Percentiles rank a stretch among this genome's conserved stretches.
Conservation (phyloP, 495 filamentous ascomycete genomes). For the Penicillium verhagenii region DNA sequence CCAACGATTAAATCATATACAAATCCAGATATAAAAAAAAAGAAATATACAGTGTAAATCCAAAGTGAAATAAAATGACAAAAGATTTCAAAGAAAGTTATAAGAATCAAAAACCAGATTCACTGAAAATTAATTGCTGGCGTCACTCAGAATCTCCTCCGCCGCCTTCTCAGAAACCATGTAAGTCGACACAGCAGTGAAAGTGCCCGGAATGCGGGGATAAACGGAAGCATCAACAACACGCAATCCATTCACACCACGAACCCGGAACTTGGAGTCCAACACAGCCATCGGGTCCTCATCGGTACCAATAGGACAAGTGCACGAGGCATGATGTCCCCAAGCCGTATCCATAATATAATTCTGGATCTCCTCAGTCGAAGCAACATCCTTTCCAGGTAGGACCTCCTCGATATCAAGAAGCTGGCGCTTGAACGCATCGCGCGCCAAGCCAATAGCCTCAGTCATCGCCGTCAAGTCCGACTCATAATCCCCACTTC, state of each 20-base stretch:
- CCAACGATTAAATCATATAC: neutral
- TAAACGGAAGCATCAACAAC: slow-evolving; percentile 64
- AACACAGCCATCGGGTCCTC: slow-evolving; percentile 59
- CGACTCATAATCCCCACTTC: slow-evolving; percentile 29
- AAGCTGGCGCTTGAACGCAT: slow-evolving; percentile 33
- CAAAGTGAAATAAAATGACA: no score
- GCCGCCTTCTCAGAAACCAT: slow-evolving; percentile 65
- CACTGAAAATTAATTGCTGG: neutral
- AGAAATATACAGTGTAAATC: no score
- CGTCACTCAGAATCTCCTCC: slow-evolving; percentile 26
- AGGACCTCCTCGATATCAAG: slow-evolving; percentile 39
- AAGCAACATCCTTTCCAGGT: slow-evolving; percentile 42
- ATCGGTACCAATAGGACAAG: slow-evolving; percentile 56
- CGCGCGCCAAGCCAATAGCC: slow-evolving; percentile 43
- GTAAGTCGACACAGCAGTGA: slow-evolving; percentile 56
- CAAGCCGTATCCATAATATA: slow-evolving; percentile 53
- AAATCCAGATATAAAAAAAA: no score
- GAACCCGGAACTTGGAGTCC: slow-evolving; percentile 56
- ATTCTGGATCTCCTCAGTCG: slow-evolving; percentile 42
- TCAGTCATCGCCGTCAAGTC: slow-evolving; percentile 51
- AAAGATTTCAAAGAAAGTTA: neutral
- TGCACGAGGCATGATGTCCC: slow-evolving; percentile 62
- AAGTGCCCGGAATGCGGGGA: slow-evolving; percentile 59
- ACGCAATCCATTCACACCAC: slow-evolving; percentile 51
- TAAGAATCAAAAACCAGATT: neutral